Base-by-base conservation (phyloP, 495 filamentous ascomycete species). In the Aspergillus nidulans region DNA sequence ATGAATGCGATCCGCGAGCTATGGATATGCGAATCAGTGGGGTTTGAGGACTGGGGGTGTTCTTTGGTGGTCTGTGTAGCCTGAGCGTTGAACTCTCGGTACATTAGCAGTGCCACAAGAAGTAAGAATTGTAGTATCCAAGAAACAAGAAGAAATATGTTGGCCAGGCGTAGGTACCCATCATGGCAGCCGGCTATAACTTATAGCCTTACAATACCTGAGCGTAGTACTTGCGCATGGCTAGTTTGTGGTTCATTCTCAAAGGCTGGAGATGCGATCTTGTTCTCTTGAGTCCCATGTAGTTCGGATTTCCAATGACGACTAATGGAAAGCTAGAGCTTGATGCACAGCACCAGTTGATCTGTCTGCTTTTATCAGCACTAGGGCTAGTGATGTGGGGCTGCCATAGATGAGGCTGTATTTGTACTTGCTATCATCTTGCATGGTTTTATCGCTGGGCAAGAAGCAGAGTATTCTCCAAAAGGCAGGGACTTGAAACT, bases 301-400 rank as follows among this genome's bases (percentile, higher is more conserved):
- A n/a, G n/a, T n/a, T n/a, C n/a, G n/a, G n/a, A n/a, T n/a, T n/a
- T n/a, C n/a, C n/a, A n/a, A n/a, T n/a, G n/a, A n/a, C n/a, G n/a
- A n/a, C n/a, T n/a, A n/a, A n/a, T n/a, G n/a, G n/a, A n/a, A n/a
- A n/a, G n/a, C n/a, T n/a, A n/a, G n/a, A n/a, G n/a, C n/a, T n/a
- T n/a, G n/a, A n/a, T n/a, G n/a, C n/a, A n/a, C n/a, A n/a, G 3
- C 19, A 30, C 41, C 12, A 32, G 30, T 58, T n/a, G 55, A 61
- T 52, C 32, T 18, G 48, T 61, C 58, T 45, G 57, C 56, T 58
- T 19, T 39, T 56, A 48, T 39, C 52, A 36, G 57, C 39, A 52
- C 55, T 61, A 55, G 40, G 57, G 41, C 36, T 18, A 39, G 18
- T 38, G 25, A 2, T 18, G 38, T 41, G 26, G 24, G 19, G 40